Evolutionary conservation across 768 basidiomycete genomes (phyloP).

Genomic region (Suillus bovinus): DNA sequence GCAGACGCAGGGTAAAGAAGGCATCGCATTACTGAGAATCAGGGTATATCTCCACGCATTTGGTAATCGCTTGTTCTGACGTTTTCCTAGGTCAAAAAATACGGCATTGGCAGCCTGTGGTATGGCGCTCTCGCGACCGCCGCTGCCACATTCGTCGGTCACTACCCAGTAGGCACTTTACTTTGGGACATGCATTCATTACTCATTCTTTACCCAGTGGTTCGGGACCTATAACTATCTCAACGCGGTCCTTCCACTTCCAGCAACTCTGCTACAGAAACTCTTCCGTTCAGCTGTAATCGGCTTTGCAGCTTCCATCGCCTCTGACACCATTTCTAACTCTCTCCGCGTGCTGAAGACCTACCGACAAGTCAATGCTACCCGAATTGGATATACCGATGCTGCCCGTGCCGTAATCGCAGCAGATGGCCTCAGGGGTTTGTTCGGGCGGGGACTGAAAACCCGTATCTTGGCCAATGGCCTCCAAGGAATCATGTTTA

Average conservation of each 20-base stretch:
- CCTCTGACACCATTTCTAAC: slow-evolving; percentile 86
- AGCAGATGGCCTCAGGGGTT: slow-evolving; percentile 71
- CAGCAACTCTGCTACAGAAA: slow-evolving; percentile 52
- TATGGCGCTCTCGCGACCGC: slow-evolving; percentile 92
- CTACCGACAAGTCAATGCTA: slow-evolving; percentile 88
- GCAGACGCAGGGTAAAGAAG: slow-evolving; percentile 84
- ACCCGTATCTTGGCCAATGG: slow-evolving; percentile 91
- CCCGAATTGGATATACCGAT: slow-evolving; percentile 73
- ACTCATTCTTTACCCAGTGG: slow-evolving; percentile 53
- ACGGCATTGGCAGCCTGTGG: slow-evolving; percentile 82
- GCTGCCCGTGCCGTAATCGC: slow-evolving; percentile 78
- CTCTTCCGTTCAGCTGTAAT: slow-evolving; percentile 85
- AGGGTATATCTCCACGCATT: slow-evolving; percentile 46
- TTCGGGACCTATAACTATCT: slow-evolving; percentile 87
- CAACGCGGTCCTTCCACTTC: slow-evolving; percentile 56
- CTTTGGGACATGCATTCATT: neutral
- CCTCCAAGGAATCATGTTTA: slow-evolving; percentile 89
- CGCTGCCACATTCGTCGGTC: slow-evolving; percentile 90
- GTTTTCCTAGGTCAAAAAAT: slow-evolving; percentile 56
- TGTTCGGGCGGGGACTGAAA: slow-evolving; percentile 89
- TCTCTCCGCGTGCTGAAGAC: slow-evolving; percentile 93
- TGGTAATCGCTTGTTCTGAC: neutral
- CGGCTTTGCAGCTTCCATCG: slow-evolving; percentile 83
- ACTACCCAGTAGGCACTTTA: slow-evolving; percentile 68
- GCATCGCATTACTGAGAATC: slow-evolving; percentile 61